A percentile compares a stretch with the other conserved stretches of the same genome.
Conservation (phyloP, 164 flowering plant genomes). For the Aristolochia fimbriata region DNA sequence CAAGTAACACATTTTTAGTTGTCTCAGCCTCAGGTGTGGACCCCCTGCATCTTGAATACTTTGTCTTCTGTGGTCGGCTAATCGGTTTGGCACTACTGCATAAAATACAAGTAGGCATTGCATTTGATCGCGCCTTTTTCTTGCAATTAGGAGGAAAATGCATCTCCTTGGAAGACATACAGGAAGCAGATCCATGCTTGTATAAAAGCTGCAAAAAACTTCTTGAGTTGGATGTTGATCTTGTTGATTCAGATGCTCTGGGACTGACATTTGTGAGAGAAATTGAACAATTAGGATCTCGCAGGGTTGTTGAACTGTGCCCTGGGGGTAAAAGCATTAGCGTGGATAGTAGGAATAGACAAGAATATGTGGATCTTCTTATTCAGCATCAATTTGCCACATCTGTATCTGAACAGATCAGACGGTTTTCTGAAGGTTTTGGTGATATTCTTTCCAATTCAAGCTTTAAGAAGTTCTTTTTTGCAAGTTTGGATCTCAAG, state of each 20-base stretch:
- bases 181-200: conserved; percentile 75
- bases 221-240: conserved; percentile 69
- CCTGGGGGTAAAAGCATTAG: conserved; percentile 48
- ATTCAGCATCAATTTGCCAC: conserved; percentile 56
- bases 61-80: conserved; percentile 70
- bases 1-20: conserved; percentile 9
- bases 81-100: conserved; percentile 86
- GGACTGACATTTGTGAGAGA: conserved; percentile 83
- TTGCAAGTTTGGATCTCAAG: conserved; percentile 58
- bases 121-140: conserved; percentile 73
- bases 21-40: conserved; percentile 80
- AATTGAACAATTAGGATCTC: conserved; percentile 69
- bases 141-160: conserved; percentile 57
- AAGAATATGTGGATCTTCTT: conserved; percentile 60
- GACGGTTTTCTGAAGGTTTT: conserved; percentile 67
- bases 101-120: conserved; percentile 77
- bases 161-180: conserved; percentile 62
- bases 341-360: conserved; percentile 67
- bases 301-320: conserved; percentile 61
- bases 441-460: conserved; percentile 42
- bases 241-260: conserved; percentile 73
- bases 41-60: conserved; percentile 74
- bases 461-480: conserved; percentile 31
- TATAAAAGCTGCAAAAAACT: conserved; percentile 76
- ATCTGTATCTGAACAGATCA: conserved; percentile 51